Evolutionary conservation across 1,284 basidiomycete species (phyloP).

Genomic region (Trametes polyzona): DNA sequence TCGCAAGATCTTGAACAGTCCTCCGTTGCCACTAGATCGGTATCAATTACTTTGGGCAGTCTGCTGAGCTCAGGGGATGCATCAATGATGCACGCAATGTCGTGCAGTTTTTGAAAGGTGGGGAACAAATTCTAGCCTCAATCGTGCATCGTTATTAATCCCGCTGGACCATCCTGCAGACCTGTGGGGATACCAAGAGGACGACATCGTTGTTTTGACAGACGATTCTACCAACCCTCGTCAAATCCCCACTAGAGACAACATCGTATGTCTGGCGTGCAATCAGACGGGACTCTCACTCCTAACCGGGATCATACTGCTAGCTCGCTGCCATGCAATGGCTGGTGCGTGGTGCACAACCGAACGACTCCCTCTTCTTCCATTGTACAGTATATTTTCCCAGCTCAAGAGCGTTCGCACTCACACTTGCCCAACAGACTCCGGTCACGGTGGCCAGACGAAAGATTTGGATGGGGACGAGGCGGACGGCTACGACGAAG

Average conservation of each 20-base stretch:
- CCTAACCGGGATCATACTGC: not conserved
- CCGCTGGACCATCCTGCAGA: slow-evolving; percentile 39
- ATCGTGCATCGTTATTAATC: not conserved
- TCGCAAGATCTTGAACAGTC: not conserved
- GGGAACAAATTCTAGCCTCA: not conserved
- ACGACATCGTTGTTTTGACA: slow-evolving; percentile 88
- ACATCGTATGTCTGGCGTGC: slow-evolving; percentile 61
- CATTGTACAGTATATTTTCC: slow-evolving; percentile 54
- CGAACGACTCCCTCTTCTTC: slow-evolving; percentile 91
- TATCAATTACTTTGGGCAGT: slow-evolving; percentile 80
- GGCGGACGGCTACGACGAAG: slow-evolving; percentile 71
- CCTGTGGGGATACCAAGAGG: slow-evolving; percentile 70
- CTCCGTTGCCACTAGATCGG: slow-evolving; percentile 64
- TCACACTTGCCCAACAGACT: slow-evolving; percentile 45
- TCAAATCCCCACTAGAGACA: slow-evolving; percentile 75
- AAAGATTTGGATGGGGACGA: slow-evolving; percentile 76
- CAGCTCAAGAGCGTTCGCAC: not conserved
- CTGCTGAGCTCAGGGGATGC: slow-evolving; percentile 73
- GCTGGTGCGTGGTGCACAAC: slow-evolving; percentile 80
- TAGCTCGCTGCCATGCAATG: slow-evolving; percentile 85
- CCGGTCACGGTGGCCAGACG: slow-evolving; percentile 84
- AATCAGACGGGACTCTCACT: not conserved
- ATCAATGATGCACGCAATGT: slow-evolving; percentile 90
- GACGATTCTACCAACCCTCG: slow-evolving; percentile 72
- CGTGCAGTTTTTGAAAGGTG: slow-evolving; percentile 71